These are phyloP conservation scores for Wakefieldia striispora DNA, from an alignment of 768 basidiomycete species.

Conservation along the genomic window DNA sequence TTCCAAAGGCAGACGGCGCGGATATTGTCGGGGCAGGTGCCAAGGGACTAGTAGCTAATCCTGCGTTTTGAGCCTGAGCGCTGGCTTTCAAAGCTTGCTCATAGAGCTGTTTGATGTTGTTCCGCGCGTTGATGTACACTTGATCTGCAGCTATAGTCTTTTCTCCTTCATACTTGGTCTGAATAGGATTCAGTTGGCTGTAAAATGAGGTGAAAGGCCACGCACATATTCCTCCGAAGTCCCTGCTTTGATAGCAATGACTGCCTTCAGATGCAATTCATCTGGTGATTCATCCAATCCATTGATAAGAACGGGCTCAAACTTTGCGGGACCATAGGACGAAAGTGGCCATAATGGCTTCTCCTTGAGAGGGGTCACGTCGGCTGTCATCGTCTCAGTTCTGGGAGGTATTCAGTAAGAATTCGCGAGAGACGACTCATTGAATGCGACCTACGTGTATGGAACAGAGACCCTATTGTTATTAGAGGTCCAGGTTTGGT, in stretches of 20 bases:
- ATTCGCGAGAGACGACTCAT: not conserved
- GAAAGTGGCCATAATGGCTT: conserved; percentile 80
- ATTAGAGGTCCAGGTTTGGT: conserved; percentile 41
- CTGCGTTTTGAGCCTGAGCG: conserved; percentile 14
- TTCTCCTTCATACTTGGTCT: conserved; percentile 59
- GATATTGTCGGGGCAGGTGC: conserved; percentile 25
- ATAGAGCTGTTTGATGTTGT: conserved; percentile 48
- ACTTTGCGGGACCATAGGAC: conserved; percentile 74
- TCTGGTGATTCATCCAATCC: conserved; percentile 75
- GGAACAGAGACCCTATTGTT: conserved; percentile 29
- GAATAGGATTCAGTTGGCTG: conserved; percentile 1
- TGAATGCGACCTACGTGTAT: conserved; percentile 37
- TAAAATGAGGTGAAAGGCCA: conserved; percentile 3
- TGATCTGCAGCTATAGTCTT: conserved; percentile 55
- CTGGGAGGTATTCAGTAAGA: conserved; percentile 34
- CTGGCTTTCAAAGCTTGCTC: conserved; percentile 52
- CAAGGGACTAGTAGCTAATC: conserved; percentile 10
- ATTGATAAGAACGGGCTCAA: conserved; percentile 61
- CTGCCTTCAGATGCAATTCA: conserved; percentile 71
- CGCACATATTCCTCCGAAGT: conserved; percentile 68
- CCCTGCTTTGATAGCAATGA: conserved; percentile 51
- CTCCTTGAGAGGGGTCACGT: conserved; percentile 58
- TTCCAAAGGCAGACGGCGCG: conserved; percentile 41
- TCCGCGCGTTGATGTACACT: conserved; percentile 44
- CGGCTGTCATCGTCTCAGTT: conserved; percentile 57